Base-by-base conservation (phyloP, 768 basidiomycete species). In the Phaffia australis region DNA sequence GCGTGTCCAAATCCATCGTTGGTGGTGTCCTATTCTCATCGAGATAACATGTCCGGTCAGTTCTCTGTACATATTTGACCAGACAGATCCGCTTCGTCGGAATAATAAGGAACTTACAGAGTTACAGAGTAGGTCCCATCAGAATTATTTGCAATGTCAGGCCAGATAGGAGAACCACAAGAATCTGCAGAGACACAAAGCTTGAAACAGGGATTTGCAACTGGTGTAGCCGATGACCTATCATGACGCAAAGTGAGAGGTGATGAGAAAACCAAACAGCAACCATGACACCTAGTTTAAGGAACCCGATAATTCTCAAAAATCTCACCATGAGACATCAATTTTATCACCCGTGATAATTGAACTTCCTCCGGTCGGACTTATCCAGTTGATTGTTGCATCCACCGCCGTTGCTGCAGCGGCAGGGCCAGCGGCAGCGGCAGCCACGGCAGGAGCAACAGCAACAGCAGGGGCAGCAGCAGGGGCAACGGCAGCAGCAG, bases 161-260 rank as follows among this genome's bases (percentile, higher is more conserved):
- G 60, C 60, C 60, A 62, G 21, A 62, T 62, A n/a, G 60, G 8
- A 52, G 49, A 27, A 7, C 60, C 60, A 32, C 60, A 62, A 18
- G 47, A 51, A 14, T 42, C 32, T 18, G 3, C 42, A 9, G 60
- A 62, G 25, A 51, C 50, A n/a, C 60, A 62, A 1, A 62, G 49
- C 5, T 51, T 25, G 49, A 62, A 52, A 21, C 32, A 47, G 15
- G 60, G 60, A 29, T 49, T 51, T 21, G 54, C 60, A 23, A 62
- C 48, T 18, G 57, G 57, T 30, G 49, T 27, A 32, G 19, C 50
- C 21, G 60, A 62, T 16, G 27, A 51, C 60, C 60, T 62, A 25
- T 29, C n/a, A 50, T 42, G 35, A 52, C 27, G 56, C 6, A 6
- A 21, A 57, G 6, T 2, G 56, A 23, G 6, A 57, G 19, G 16